Base-by-base conservation (phyloP, 2,329 filamentous ascomycete species). In the Cryphonectria japonica region DNA sequence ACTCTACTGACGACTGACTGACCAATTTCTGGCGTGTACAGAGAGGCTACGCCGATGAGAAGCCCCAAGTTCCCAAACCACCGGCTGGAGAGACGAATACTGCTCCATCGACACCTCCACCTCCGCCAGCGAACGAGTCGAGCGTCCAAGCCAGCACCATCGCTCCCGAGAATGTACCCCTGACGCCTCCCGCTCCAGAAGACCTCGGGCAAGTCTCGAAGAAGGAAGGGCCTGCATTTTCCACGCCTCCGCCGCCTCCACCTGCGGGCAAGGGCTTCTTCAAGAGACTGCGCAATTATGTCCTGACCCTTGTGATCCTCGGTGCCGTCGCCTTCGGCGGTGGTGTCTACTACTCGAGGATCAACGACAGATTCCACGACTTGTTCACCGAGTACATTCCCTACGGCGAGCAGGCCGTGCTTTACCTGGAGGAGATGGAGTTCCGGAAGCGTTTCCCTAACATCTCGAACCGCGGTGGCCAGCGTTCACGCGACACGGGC, bases 281-380 rank as follows among this genome's bases (percentile, higher is more conserved):
- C 80, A 88, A 93, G 74, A 89, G 92, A 71, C 88, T 97, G 79
- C 88, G 93, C 77, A 91, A 91, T 79, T 91, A 94, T 79, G 83
- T 98, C 71, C 83, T 95, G 75, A 93, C 92, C 69, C 82, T 98
- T 65, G 83, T 95, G 73, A 82, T 97, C 61, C 87, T 98, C 39
- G 90, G 92, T 37, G 89, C 89, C 7, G 82, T 97, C 61, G 91
- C 92, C 54, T 99, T 97, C 77, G 93, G 88, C 69, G 94, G 94
- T 75, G 94, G 95, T 75, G 91, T 98, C 69, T 97, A 93, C 86
- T 96, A 97, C 82, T 95, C 96, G 69, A 90, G 97, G 75, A 88
- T 96, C 82, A 97, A 92, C 79, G 96, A 99, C 85, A 97, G 94
- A 83, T 99, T 98, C 88, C 95, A 99, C 83, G 96, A 99, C 82